phyloP scores from a whole-genome alignment of 768 basidiomycete genomes.

The Saitozyma podzolica region DNA sequence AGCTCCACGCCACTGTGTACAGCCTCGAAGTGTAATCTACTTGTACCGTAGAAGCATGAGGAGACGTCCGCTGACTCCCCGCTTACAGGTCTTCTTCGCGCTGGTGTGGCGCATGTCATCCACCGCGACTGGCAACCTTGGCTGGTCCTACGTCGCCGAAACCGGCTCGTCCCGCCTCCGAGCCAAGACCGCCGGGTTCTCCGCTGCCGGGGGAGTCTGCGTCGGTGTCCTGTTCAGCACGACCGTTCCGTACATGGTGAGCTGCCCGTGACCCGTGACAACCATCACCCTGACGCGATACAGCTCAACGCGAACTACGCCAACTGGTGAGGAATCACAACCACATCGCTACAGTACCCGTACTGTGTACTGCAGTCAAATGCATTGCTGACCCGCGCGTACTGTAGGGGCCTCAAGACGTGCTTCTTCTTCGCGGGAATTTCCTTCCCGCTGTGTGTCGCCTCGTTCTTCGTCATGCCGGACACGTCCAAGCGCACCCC shows the following conservation, averaged over 20 bases:
- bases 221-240: conserved; percentile 34
- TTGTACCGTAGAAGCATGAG: no score
- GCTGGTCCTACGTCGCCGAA: conserved; percentile 33
- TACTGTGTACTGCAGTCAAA: no score
- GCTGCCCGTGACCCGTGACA: not conserved
- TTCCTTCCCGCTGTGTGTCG: conserved; percentile 22
- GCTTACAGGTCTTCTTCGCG: conserved; percentile 30
- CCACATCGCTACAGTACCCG: no score
- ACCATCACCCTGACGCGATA: no score
- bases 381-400: no score
- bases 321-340: conserved; percentile 15
- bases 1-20: no score
- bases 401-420: conserved; percentile 34
- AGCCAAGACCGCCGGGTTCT: conserved; percentile 40
- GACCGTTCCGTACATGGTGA: conserved; percentile 34
- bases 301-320: conserved; percentile 28
- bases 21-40: not conserved
- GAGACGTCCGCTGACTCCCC: not conserved
- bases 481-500: conserved; percentile 29
- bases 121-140: conserved; percentile 26
- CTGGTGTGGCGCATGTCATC: conserved; percentile 33
- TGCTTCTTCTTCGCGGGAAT: conserved; percentile 41
- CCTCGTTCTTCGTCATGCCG: conserved; percentile 38
- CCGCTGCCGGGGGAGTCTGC: conserved; percentile 31
- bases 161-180: conserved; percentile 31